Evolutionary conservation across 345 rosid genomes (phyloP).

Genomic region (Populus deltoides): DNA sequence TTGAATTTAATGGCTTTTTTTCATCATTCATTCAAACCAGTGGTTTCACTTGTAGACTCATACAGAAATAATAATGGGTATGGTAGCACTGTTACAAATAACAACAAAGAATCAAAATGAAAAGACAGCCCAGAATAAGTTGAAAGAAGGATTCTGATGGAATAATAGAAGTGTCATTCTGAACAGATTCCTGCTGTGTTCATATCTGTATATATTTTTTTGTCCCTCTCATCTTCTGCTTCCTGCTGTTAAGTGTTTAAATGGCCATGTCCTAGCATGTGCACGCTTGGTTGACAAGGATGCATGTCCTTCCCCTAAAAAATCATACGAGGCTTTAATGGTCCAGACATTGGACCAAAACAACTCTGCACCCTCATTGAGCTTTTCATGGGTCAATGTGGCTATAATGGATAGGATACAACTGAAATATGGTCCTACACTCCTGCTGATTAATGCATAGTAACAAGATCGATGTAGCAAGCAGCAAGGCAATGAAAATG

Average conservation of each 20-base stretch:
- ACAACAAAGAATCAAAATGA: not conserved
- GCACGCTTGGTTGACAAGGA: not conserved
- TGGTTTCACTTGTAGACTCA: not conserved
- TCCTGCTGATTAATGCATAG: not conserved
- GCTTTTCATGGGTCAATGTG: not conserved
- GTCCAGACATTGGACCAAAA: not conserved
- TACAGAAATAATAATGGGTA: not conserved
- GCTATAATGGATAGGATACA: not conserved
- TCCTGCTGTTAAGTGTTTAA: not conserved
- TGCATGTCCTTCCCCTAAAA: not conserved
- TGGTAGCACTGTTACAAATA: not conserved
- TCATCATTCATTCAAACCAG: not conserved
- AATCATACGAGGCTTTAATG: not conserved
- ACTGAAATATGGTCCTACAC: not conserved
- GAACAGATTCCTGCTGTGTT: not conserved
- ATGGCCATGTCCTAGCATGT: slow-evolving; percentile 1
- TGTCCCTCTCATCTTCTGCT: not conserved
- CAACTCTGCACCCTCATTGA: not conserved
- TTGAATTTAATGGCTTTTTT: not conserved
- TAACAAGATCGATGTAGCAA: not conserved
- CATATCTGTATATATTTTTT: no score
- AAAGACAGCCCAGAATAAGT: not conserved
- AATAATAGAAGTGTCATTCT: not conserved
- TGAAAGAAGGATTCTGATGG: not conserved
- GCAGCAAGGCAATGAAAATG: not conserved